Evolutionary conservation across 169 alveolate species (phyloP), one percentile per base, ranked within the genome.

Genomic region (Sarcocystis neurona): DNA sequence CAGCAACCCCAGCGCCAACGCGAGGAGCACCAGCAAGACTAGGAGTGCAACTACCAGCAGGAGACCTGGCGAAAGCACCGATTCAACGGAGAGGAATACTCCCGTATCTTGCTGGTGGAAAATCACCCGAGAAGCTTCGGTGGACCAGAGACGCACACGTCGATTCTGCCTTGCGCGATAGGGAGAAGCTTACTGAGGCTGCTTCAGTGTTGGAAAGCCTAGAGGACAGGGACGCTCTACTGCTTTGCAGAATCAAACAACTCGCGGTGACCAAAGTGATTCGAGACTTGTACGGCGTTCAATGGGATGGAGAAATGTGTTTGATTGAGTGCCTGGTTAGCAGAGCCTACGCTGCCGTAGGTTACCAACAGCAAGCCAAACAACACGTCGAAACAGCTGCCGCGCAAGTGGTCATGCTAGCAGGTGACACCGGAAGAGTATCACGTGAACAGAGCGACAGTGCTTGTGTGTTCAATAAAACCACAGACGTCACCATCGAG

Each of bases 251-350:
- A 44, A 72, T 72, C 18, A 72, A 72, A 37, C 82, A 72, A n/a
- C 82, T 72, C 32, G 82, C 46, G 18, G 82, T 72, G 12, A 56
- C 48, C 41, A 72, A 72, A 32, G 82, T 39, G 34, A 72, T 72
- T 32, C 8, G 58, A 72, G 30, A 39, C 23, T 27, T 72, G 3
- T 72, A 72, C 34, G 82, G 43, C 8, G 82, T 56, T 23, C 82
- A 72, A 37, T 72, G 82, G 82, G 58, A n/a, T 0, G 82, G 82
- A 48, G 82, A 72, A 39, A 56, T 72, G 20, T 56, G 58, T 20
- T 32, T 72, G 39, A 32, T 72, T 8, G 43, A 32, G 58, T 72
- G 82, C 82, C 82, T 72, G 37, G 46, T 72, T n/a, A 72, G 82
- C 60, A 30, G 82, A 3, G 82, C 82, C 20, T 72, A 72, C 82